phyloP scores from a whole-genome alignment of 2,329 filamentous ascomycete species.

The Drechslerella dactyloides region DNA sequence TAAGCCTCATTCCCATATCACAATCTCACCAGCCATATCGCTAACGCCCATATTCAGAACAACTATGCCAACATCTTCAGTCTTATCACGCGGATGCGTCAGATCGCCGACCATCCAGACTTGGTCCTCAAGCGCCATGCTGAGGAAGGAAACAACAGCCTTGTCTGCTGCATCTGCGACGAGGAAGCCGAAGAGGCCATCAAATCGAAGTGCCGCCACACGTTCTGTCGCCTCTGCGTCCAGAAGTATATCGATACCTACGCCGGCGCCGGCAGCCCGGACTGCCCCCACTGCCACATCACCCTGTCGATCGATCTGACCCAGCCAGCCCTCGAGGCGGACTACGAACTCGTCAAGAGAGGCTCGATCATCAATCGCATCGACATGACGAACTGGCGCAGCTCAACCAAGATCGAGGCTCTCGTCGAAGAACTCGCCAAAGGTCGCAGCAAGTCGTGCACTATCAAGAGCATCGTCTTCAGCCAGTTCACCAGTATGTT shows the following conservation, averaged over 20 bases:
- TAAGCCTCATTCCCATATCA: conserved; percentile 22
- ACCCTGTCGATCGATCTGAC: conserved; percentile 87
- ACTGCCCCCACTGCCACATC: conserved; percentile 93
- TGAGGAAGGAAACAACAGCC: conserved; percentile 73
- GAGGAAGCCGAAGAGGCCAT: conserved; percentile 95
- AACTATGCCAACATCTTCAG: conserved; percentile 99
- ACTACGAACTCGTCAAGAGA: conserved; percentile 85
- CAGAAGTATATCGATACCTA: conserved; percentile 81
- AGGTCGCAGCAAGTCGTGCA: conserved; percentile 87
- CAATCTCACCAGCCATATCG: not conserved
- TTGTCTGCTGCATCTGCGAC: conserved; percentile 70
- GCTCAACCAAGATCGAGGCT: conserved; percentile 96
- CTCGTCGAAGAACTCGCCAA: conserved; percentile 93
- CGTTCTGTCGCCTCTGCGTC: conserved; percentile 83
- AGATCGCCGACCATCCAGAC: conserved; percentile 95
- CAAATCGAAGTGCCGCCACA: conserved; percentile 87
- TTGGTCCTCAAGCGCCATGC: conserved; percentile 86
- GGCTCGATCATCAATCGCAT: conserved; percentile 98
- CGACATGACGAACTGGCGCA: conserved; percentile 98
- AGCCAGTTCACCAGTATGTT: conserved; percentile 80
- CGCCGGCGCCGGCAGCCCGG: conserved; percentile 67
- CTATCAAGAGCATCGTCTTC: conserved; percentile 79
- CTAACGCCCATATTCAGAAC: conserved; percentile 62
- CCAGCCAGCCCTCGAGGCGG: conserved; percentile 92
- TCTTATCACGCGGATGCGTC: conserved; percentile 98